phyloP scores from a whole-genome alignment of 1,284 basidiomycete species.

The Thecaphora frezii region DNA sequence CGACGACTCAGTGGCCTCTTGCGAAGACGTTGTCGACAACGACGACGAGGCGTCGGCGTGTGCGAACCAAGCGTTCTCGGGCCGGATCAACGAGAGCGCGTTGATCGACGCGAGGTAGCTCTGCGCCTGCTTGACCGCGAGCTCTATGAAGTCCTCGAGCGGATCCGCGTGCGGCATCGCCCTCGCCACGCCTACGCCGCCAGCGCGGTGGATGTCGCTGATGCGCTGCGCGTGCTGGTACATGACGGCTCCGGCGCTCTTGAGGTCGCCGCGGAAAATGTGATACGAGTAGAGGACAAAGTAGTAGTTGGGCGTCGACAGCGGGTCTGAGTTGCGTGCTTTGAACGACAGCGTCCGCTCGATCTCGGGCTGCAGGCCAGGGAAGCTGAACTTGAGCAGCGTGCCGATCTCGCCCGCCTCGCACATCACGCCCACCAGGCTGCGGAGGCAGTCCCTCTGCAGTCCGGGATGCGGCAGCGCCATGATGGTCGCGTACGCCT shows the following conservation, averaged over 20 bases:
- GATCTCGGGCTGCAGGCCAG: conserved; percentile 81
- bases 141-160: conserved; percentile 58
- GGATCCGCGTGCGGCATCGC: conserved; percentile 6
- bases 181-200: conserved; percentile 1
- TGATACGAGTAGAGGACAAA: conserved; percentile 87
- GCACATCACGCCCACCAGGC: conserved; percentile 91
- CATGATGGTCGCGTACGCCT: conserved; percentile 44
- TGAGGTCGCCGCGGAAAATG: conserved; percentile 54
- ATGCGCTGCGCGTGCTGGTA: conserved; percentile 86
- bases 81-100: conserved; percentile 78
- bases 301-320: conserved; percentile 82
- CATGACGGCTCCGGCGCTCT: conserved; percentile 68
- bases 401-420: conserved; percentile 79
- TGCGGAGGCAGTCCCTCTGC: conserved; percentile 94
- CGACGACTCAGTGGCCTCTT: conserved; percentile 13
- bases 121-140: conserved; percentile 73
- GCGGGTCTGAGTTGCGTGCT: conserved; percentile 88
- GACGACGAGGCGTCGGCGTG: conserved; percentile 24
- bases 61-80: conserved; percentile 80
- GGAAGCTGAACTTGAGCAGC: conserved; percentile 81
- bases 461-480: conserved; percentile 64
- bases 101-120: conserved; percentile 85
- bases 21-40: not conserved
- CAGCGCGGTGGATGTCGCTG: conserved; percentile 61
- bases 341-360: conserved; percentile 89